Evolutionary conservation across 2,329 filamentous ascomycete genomes (phyloP).

Genomic region (Basipetospora sp.): DNA sequence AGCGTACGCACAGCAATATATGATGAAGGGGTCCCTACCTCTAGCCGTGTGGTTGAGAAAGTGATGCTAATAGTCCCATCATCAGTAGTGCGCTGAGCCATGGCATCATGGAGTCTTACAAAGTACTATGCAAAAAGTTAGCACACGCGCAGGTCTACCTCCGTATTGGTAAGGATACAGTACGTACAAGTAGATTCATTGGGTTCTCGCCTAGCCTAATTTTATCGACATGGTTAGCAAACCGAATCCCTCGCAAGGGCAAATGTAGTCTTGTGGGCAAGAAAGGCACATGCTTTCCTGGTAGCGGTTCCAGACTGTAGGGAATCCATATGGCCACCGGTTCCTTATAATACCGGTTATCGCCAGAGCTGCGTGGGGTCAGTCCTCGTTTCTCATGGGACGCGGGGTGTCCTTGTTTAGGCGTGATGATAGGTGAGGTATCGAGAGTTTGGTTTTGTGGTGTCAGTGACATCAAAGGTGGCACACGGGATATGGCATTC

Average conservation of each 20-base stretch:
- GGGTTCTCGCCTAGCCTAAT: constrained; percentile 48
- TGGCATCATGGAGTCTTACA: constrained; percentile 23
- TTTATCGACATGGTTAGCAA: not conserved
- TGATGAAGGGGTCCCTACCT: constrained; percentile 25
- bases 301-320: constrained; percentile 32
- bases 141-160: constrained; percentile 5
- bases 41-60: constrained; percentile 69
- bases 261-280: too few species aligned
- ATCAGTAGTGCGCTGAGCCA: too few species aligned
- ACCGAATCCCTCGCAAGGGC: not conserved
- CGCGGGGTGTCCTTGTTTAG: too few species aligned
- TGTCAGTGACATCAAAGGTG: constrained; percentile 13
- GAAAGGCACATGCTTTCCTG: constrained; percentile 27
- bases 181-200: constrained; percentile 55
- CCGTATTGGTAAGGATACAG: too few species aligned
- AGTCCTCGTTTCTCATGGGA: too few species aligned
- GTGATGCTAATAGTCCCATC: constrained; percentile 27
- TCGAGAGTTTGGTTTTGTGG: constrained; percentile 9
- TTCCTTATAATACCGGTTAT: constrained; percentile 49
- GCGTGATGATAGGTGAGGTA: too few species aligned
- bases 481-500: constrained; percentile 42
- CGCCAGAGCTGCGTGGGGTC: not conserved
- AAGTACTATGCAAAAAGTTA: constrained; percentile 28
- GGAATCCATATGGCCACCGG: constrained; percentile 48
- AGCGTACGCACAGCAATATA: too few species aligned